Conservation (phyloP, 257 asterid species). For the Henckelia pumila region DNA sequence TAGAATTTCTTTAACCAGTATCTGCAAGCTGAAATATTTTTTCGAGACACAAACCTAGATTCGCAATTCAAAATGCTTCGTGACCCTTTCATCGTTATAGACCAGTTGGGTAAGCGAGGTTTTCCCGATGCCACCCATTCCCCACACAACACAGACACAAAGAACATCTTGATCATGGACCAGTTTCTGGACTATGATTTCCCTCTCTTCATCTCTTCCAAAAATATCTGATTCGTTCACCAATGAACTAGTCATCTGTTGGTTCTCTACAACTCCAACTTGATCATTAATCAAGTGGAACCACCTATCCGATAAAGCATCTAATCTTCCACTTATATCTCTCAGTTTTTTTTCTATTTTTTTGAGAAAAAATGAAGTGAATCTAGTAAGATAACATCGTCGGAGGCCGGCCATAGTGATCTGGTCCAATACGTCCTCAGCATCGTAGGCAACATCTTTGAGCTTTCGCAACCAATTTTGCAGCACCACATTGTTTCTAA, state of each 20-base stretch:
- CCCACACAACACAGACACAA: constrained; percentile 30
- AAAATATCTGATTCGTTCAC: constrained; percentile 25
- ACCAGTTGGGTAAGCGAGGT: constrained; percentile 32
- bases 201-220: constrained; percentile 35
- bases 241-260: constrained; percentile 14
- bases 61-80: constrained; percentile 21
- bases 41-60: constrained; percentile 33
- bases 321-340: neutral
- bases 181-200: constrained; percentile 23
- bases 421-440: neutral
- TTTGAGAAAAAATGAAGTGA: too few relatives aligned
- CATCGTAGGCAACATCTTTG: neutral
- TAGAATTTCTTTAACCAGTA: constrained; percentile 25
- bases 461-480: neutral
- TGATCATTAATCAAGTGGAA: too few relatives aligned
- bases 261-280: neutral
- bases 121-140: constrained; percentile 40
- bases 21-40: constrained; percentile 23
- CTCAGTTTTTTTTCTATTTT: neutral
- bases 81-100: constrained; percentile 26
- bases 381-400: too few relatives aligned
- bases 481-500: neutral
- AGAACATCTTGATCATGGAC: constrained; percentile 22
- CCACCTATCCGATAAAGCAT: neutral
- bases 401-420: neutral